These are phyloP conservation scores for Aspergillus mulundensis DNA, from an alignment of 495 filamentous ascomycete species.

Conservation along the genomic window DNA sequence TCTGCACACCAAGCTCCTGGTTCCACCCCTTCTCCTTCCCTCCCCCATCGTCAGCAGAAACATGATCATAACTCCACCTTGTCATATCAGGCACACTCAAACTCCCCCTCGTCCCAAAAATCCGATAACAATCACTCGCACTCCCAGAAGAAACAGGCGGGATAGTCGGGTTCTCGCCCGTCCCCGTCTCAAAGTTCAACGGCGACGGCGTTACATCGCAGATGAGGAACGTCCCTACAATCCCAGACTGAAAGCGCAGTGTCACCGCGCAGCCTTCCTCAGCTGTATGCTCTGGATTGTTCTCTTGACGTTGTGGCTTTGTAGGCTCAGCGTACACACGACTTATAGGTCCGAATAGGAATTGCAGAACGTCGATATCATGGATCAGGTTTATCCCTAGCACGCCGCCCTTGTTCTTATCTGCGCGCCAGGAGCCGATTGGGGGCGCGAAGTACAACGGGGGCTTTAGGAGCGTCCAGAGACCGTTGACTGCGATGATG, in stretches of 20 bases:
- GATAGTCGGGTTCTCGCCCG: constrained; percentile 56
- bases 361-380: constrained; percentile 57
- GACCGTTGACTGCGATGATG: constrained; percentile 50
- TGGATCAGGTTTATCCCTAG: constrained; percentile 59
- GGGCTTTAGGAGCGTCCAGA: constrained; percentile 54
- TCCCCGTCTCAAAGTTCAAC: constrained; percentile 52
- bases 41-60: neutral
- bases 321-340: constrained; percentile 49
- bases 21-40: constrained; percentile 31
- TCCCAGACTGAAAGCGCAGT: constrained; percentile 51
- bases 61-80: constrained; percentile 47
- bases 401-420: constrained; percentile 35
- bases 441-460: constrained; percentile 46
- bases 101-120: constrained; percentile 51
- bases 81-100: constrained; percentile 55
- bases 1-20: constrained; percentile 26
- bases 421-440: constrained; percentile 43
- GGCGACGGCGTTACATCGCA: constrained; percentile 50
- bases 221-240: constrained; percentile 55
- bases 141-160: constrained; percentile 27
- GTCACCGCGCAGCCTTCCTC: constrained; percentile 57
- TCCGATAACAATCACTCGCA: constrained; percentile 48
- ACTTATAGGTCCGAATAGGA: constrained; percentile 51
- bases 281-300: constrained; percentile 32
- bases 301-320: constrained; percentile 29